A percentile compares a stretch with the other conserved stretches of the same genome.
phyloP scores from a whole-genome alignment of 2,329 filamentous ascomycete genomes.

The Microsporum ferrugineum region DNA sequence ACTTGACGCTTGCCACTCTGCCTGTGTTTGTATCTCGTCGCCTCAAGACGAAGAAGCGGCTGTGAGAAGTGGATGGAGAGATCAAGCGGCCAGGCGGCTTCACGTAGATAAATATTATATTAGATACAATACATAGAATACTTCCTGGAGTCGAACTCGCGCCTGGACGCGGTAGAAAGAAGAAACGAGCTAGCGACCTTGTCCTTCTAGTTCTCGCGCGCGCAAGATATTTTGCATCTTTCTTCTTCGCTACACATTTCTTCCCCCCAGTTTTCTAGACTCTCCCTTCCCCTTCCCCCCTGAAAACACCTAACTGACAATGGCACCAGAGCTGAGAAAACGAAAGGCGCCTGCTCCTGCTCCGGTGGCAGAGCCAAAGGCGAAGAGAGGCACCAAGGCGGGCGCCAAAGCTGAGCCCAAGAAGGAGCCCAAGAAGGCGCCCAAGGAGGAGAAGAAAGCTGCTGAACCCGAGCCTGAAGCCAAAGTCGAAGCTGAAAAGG shows the following conservation, averaged over 20 bases:
- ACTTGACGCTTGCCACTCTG: too few species aligned
- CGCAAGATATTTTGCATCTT: neutral
- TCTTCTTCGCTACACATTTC: conserved; percentile 8
- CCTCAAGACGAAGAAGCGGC: too few species aligned
- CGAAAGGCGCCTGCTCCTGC: conserved; percentile 44
- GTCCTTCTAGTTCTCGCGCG: neutral
- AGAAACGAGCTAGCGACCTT: conserved; percentile 4
- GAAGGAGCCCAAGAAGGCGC: conserved; percentile 17
- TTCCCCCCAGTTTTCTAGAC: neutral
- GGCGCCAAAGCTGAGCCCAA: conserved; percentile 13
- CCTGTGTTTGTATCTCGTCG: too few species aligned
- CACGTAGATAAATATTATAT: neutral
- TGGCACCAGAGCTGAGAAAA: conserved; percentile 48
- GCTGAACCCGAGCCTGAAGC: neutral
- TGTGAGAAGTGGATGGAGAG: too few species aligned
- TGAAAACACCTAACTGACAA: neutral
- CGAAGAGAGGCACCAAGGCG: conserved; percentile 22
- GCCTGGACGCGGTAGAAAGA: neutral
- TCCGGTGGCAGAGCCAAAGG: conserved; percentile 38
- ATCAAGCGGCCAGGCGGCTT: neutral
- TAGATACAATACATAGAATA: neutral
- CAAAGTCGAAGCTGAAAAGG: neutral
- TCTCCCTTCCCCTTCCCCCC: neutral
- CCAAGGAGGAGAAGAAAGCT: conserved; percentile 22
- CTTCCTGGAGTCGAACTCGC: neutral